Base-by-base conservation (phyloP, 208 protist species). In the Leishmania aethiopica region DNA sequence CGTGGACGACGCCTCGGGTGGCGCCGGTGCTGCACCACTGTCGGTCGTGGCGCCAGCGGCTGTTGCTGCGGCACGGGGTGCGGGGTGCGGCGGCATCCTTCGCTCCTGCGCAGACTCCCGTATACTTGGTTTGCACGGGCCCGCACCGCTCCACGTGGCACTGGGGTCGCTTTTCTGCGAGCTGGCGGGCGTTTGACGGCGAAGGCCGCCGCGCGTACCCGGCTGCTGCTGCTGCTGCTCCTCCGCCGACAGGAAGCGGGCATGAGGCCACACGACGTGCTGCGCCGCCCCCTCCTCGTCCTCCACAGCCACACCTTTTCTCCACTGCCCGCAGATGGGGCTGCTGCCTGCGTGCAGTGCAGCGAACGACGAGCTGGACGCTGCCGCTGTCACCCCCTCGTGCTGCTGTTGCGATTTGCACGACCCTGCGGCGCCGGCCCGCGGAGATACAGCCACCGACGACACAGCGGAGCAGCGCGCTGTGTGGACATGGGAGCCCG, bases 361-460 rank as follows among this genome's bases (percentile, higher is more conserved):
- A 25, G 11, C 45, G 42, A 53, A 6, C 32, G 7, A n/a, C n/a
- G 25, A 25, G 40, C 69, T 32, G 40, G 69, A 22, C 69, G 0
- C 72, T n/a, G 72, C 47, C 11, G 72, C n/a, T 49, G 51, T 42
- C 28, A 60, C 47, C 17, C 25, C 47, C 3, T 25, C n/a, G 32
- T 55, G 17, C 49, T 11, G 51, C 32, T 40, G 42, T 35, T 60
- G n/a, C 28, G 49, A 55, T 7, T 13, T 40, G n/a, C 72, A 55
- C 1, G 1, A 60, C 32, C 49, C 42, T 32, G n/a, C 45, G 6
- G 47, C 28, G 15, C 28, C 51, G 32, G 1, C 51, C 37, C 32
- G 72, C 32, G 49, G 72, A 62, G 72, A 62, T n/a, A 76, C 72
- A 62, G 32, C 17, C 47, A 60, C 49, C 32, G 49, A 60, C n/a